Base-by-base conservation (phyloP, 2,329 filamentous ascomycete species). In the Microsporum audouinii region DNA sequence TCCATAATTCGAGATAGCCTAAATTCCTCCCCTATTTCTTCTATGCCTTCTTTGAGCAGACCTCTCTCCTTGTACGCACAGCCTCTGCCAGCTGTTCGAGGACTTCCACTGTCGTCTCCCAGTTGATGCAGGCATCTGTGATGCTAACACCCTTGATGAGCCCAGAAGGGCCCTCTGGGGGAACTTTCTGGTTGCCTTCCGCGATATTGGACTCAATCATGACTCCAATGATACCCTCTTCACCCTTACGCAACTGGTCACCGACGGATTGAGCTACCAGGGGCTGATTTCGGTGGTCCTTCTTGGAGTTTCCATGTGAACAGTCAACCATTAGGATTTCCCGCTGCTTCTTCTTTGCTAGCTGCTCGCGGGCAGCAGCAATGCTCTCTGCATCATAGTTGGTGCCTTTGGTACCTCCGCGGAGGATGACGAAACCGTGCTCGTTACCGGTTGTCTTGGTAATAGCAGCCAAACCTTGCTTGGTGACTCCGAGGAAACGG, bases 121-220 rank as follows among this genome's bases (percentile, higher is more conserved):
- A 96, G 80, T 88, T 80, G 72, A 99, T 96, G 78, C 92, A 99
- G 61, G 91, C 92, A 33, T 99, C 94, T 0, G 94, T 99, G 74
- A 97, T 97, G 73, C 88, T 94, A 71, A 97, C 88, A 68, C 94
- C 94, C 76, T 96, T 91, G 78, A 95, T 87, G 64, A 97, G 83
- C 38, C 87, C 91, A 6, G 82, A 80, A 75, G 88, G 90, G 71
- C 91, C 92, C 77, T 95, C 89, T 60, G 85, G 81, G 38, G 91
- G 89, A 2, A 96, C 89, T 76, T 96, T 96, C 74, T 99, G 94
- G 76, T 82, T 88, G 67, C 91, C 91, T 78, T 96, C 92, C 70
- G 92, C 88, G 77, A 97, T 95, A 75, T 97, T 89, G 75, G 89
- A 95, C 80, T 99, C 94, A 70, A 99, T 95, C 94, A 99, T 99